Conservation (phyloP, 1,284 basidiomycete species). For the Pulveroboletus sp. region DNA sequence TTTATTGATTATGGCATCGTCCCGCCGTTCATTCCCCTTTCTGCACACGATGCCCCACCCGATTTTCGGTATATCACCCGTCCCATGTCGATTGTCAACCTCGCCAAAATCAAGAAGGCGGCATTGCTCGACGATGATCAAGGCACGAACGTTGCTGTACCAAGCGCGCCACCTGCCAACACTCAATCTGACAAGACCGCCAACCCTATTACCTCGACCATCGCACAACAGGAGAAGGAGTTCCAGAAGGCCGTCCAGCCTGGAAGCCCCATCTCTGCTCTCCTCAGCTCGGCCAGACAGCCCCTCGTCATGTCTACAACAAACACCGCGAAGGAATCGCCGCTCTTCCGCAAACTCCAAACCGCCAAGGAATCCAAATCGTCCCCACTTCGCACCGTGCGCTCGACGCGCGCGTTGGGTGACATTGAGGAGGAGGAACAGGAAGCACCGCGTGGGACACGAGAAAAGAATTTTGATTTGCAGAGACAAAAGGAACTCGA, state of each 20-base stretch:
- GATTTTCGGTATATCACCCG: conserved; percentile 72
- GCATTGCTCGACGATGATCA: conserved; percentile 66
- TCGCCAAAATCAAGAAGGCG: conserved; percentile 61
- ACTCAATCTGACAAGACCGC: conserved; percentile 35
- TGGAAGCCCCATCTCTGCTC: conserved; percentile 89
- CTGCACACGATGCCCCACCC: conserved; percentile 74
- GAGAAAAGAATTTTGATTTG: conserved; percentile 51
- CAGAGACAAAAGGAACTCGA: conserved; percentile 72
- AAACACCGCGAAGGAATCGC: conserved; percentile 49
- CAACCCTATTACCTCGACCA: conserved; percentile 53
- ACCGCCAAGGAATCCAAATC: conserved; percentile 42
- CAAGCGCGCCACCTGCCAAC: conserved; percentile 30
- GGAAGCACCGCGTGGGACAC: conserved; percentile 35
- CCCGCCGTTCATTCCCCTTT: conserved; percentile 77
- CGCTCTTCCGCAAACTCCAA: conserved; percentile 57
- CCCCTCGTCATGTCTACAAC: conserved; percentile 76
- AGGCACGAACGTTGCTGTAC: conserved; percentile 42
- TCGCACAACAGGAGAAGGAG: conserved; percentile 90
- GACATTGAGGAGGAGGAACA: conserved; percentile 54
- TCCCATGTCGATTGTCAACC: conserved; percentile 67
- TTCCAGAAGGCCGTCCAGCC: conserved; percentile 96
- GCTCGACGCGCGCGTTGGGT: conserved; percentile 44
- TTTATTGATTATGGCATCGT: conserved; percentile 87
- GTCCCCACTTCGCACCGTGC: conserved; percentile 41
- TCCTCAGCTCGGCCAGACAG: conserved; percentile 86